Base-by-base conservation (phyloP, 2,329 filamentous ascomycete species). In the Zymoseptoria tritici region DNA sequence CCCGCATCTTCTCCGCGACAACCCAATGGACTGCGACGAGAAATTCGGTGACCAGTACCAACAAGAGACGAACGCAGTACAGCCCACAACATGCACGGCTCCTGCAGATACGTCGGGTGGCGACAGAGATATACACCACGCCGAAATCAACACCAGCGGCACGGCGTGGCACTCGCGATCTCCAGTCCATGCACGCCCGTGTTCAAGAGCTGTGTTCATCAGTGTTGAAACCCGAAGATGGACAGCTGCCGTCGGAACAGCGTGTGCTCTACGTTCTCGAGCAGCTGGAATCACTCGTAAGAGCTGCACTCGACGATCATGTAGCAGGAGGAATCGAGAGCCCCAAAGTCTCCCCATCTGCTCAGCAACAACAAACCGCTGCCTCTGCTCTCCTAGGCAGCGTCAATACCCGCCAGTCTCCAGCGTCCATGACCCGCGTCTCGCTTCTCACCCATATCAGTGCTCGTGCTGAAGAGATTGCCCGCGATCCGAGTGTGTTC, bases 401-500 rank as follows among this genome's bases (percentile, higher is more conserved):
- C 54, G 75, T 79, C 66, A 80, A 69, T 65, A 68, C 68, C 61
- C 68, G 71, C 7, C 62, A 66, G 19, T 64, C 64, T 31, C 64
- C 70, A 16, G 68, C 70, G 26, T 70, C 74, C 21, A 73, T 73
- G 49, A 68, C 67, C 19, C 74, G 72, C 58, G 69, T 75, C 4
- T 73, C 67, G 22, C 56, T 74, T 13, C 60, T 78, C 24, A 74
- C 75, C 20, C 72, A 75, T 42, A 75, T 86, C 61, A 82, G 81
- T 11, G 72, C 76, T 21, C 74, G 81, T 13, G 85, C 88, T n/a
- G 88, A 89, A 72, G 78, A 81, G 46, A 82, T 97, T 58, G 73
- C 96, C 60, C 81, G 82, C 54, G 84, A 93, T 67, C 85, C 88
- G 3, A 85, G 87, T 61, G 86, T 97, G 54, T 89, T 91, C 76